Evolutionary conservation across 768 basidiomycete species (phyloP), one percentile per base, ranked within the genome.

Genomic region (Auricularia cornea): DNA sequence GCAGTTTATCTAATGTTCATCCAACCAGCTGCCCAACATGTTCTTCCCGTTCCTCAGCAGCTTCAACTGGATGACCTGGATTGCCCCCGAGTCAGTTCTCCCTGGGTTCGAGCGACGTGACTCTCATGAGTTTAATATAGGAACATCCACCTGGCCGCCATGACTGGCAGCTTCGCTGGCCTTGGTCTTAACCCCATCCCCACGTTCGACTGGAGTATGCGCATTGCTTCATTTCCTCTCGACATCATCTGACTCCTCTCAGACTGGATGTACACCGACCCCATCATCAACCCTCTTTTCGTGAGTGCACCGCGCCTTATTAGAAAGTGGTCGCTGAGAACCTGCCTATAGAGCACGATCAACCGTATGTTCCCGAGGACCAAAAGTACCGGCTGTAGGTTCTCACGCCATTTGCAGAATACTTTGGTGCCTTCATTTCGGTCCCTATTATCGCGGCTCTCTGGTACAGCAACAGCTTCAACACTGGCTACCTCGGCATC

Each of bases 401-500:
- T 8, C 35, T 38, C 10, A 38, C 35, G 8, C 35, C 16, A 8
- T 38, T 14, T 1, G 16, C 16, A 38, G 35, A 31, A 26, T 28
- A 28, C 30, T 14, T 31, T 10, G 54, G 54, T 30, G 54, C 54
- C 6, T 57, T 57, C 8, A 20, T 57, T 26, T 29, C 54, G 30
- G 26, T 57, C 28, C 54, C 54, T 8, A 57, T 57, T 29, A 57
- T 57, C 54, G 26, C 28, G 8, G 70, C 70, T 20, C 38, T 74
- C 33, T 74, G 72, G 60, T 76, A 72, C 33, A 70, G 69, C 23
- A 80, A 79, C 54, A 71, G 74, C 28, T 80, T 75, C 73, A 73
- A 75, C 67, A 72, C 72, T 3, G 68, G 66, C 59, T 75, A 69
- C 64, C 68, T 73, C 63, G 74, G 78, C 5, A 83, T 95, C 33